These are phyloP conservation scores for Geotrichum histeridarum DNA, from an alignment of 1,139 yeast genomes.

Conservation along the genomic window DNA sequence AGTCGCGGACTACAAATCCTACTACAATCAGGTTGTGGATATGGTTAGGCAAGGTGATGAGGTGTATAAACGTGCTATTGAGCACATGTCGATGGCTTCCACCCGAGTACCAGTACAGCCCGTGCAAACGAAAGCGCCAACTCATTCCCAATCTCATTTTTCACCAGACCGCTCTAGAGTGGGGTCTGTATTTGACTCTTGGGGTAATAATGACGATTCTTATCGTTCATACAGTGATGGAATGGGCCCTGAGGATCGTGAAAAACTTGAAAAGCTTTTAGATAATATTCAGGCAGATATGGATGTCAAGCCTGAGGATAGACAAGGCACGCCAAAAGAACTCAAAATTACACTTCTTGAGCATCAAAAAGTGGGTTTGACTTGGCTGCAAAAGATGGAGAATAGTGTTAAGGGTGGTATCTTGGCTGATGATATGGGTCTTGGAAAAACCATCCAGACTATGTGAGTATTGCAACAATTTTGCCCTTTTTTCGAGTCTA, in stretches of 20 bases:
- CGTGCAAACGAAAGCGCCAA: neutral
- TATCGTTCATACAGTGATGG: neutral
- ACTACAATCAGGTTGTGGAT: neutral
- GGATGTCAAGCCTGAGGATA: slow-evolving; percentile 40
- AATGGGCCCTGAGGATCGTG: slow-evolving; percentile 21
- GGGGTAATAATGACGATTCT: neutral
- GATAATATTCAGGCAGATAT: slow-evolving; percentile 61
- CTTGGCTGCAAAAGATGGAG: slow-evolving; percentile 76
- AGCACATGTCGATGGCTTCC: slow-evolving; percentile 7
- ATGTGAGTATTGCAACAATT: slow-evolving; percentile 39
- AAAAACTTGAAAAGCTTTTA: slow-evolving; percentile 51
- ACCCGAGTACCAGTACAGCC: neutral
- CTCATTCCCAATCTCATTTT: neutral
- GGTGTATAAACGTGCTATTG: slow-evolving; percentile 1
- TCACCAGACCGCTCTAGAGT: neutral
- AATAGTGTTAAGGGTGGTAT: slow-evolving; percentile 62
- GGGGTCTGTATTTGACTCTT: neutral
- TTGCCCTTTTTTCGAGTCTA: neutral
- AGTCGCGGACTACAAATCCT: slow-evolving; percentile 3
- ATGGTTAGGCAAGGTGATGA: slow-evolving; percentile 8
- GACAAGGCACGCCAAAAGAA: slow-evolving; percentile 65
- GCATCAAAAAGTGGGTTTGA: slow-evolving; percentile 81
- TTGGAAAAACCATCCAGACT: slow-evolving; percentile 86
- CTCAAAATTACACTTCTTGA: slow-evolving; percentile 61
- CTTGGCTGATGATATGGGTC: slow-evolving; percentile 91